Evolutionary conservation across 805 yeast species (phyloP), one percentile per base, ranked within the genome.

Genomic region (Torulaspora maleeae): DNA sequence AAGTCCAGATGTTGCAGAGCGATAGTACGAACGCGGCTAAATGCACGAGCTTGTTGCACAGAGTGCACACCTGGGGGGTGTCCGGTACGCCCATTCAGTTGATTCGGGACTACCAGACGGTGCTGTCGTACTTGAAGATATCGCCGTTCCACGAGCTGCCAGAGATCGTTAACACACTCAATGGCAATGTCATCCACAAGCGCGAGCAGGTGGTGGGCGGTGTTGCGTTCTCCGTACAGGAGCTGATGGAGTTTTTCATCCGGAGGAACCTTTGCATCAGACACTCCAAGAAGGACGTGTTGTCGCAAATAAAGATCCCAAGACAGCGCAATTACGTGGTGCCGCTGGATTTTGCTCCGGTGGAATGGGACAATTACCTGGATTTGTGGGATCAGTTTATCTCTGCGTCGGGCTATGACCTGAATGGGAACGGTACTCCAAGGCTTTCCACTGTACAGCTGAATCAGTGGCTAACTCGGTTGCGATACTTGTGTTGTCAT

Each of bases 21-120:
- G 82, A 82, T 17, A 73, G 79, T 3, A 78, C 91, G 0, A 78
- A 85, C 42, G 87, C 93, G 1, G 88, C 95, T 16, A 80, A 77
- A 45, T 86, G 89, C 45, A 88, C 96, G 0, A 72, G 85, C 2
- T 68, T 86, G 29, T 77, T 93, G 20, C 91, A 96, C 4, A 72
- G 96, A 42, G 77, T 79, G 37, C 97, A 93, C 66, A 80, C 96
- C 0, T 93, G 98, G 98, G 97, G 95, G 12, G 96, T 90, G 0
- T 86, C 96, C 1, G 99, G 99, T 5, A 93, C 99, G 0, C 95
- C 97, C 0, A 83, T 89, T 12, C 80, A 82, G 52, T 77, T 76
- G 50, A 74, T 78, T 32, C 65, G 72, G 27, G 96, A 91, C 63
- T 70, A 90, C 38, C 79, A 76, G 36, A 83, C 95, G 0, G 72